Conservation (phyloP, 2,329 filamentous ascomycete genomes). For the Pyrenophora seminiperda region DNA sequence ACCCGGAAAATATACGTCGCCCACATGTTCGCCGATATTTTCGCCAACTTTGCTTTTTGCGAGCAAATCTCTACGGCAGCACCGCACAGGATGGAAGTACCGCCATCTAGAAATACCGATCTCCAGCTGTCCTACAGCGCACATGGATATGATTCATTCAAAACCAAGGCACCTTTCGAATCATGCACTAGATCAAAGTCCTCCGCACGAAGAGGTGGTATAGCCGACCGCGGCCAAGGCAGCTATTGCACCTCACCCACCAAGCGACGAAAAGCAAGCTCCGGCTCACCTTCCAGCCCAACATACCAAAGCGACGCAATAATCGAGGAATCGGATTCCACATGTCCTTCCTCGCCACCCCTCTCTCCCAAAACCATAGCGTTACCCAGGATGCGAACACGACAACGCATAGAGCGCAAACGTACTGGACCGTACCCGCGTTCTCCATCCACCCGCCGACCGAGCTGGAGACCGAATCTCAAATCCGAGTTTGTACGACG, state of each 20-base stretch:
- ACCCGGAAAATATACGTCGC: too few species aligned
- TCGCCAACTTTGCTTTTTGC: too few species aligned
- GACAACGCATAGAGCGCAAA: conserved; percentile 8
- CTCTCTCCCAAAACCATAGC: conserved; percentile 26
- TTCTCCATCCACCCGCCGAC: conserved; percentile 18
- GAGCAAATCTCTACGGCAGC: too few species aligned
- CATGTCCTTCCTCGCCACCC: conserved; percentile 5
- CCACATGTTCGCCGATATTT: too few species aligned
- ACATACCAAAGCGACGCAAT: conserved; percentile 27
- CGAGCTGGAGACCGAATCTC: conserved; percentile 34
- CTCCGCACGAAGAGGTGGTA: conserved; percentile 33
- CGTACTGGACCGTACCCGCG: conserved; percentile 17
- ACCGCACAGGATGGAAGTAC: too few species aligned
- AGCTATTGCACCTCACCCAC: conserved; percentile 16
- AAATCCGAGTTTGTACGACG: conserved; percentile 25
- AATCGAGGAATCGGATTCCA: conserved; percentile 19
- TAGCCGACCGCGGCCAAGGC: conserved; percentile 33
- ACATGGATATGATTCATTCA: conserved; percentile 4
- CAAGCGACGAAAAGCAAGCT: conserved; percentile 6
- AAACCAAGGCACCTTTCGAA: conserved; percentile 18
- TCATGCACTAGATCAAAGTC: conserved; percentile 28
- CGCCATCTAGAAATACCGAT: too few species aligned
- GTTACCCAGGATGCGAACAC: conserved; percentile 6
- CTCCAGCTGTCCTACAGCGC: not conserved
- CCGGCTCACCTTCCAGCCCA: conserved; percentile 19